phyloP scores from a whole-genome alignment of 495 filamentous ascomycete genomes.

The Penicillium maclennaniae region DNA sequence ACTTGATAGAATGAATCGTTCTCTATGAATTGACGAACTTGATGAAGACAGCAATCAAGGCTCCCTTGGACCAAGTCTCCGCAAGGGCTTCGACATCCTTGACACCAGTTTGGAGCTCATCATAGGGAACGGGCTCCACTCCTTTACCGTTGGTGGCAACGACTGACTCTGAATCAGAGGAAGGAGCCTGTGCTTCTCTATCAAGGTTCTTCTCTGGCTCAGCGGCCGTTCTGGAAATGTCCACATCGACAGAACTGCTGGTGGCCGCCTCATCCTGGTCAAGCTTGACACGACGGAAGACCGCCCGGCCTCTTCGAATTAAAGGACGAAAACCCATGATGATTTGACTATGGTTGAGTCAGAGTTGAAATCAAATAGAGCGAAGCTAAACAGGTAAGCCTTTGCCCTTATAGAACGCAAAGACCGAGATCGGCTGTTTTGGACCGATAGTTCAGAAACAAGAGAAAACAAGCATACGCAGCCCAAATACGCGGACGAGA shows the following conservation, averaged over 20 bases:
- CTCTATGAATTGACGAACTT: conserved; percentile 23
- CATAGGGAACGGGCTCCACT: not conserved
- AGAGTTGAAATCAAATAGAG: not conserved
- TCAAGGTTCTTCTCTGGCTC: not conserved
- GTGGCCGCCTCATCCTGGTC: not conserved
- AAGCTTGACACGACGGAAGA: not conserved
- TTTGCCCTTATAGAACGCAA: conserved; percentile 1
- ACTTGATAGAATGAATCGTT: not conserved
- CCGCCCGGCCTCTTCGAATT: conserved; percentile 1
- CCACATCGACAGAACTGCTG: not conserved
- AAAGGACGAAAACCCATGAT: conserved; percentile 1
- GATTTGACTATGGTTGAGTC: not conserved
- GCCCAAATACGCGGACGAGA: not conserved
- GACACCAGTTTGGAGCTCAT: conserved; percentile 40
- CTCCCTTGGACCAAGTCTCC: conserved; percentile 36
- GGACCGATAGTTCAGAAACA: not conserved
- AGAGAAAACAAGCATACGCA: not conserved
- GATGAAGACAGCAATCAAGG: conserved; percentile 38
- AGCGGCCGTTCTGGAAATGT: not conserved
- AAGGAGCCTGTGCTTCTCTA: conserved; percentile 27
- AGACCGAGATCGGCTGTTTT: conserved; percentile 6
- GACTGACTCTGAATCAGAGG: conserved; percentile 38
- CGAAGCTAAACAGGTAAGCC: not conserved
- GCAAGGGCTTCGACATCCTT: conserved; percentile 42
- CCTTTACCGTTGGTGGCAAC: not conserved